These are phyloP conservation scores for Bocquillonia castaneifolia DNA, from an alignment of 441 rosid species.

Conservation along the genomic window DNA sequence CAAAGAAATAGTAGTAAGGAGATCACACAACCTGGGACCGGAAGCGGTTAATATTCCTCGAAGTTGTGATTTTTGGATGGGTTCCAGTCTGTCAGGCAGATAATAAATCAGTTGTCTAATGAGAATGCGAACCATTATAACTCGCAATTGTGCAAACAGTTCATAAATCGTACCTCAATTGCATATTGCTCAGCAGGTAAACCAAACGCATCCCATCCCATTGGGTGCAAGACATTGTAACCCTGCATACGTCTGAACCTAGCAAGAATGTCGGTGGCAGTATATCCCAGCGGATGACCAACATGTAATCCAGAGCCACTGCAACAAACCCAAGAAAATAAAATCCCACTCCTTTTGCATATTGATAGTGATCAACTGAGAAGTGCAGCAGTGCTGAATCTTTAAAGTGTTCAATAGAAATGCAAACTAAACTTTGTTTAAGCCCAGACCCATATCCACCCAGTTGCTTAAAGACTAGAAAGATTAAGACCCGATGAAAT, in stretches of 20 bases:
- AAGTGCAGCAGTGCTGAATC: neutral
- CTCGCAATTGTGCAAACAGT: conserved; percentile 3
- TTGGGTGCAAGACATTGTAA: conserved; percentile 87
- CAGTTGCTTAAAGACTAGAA: neutral
- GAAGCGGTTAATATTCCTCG: conserved; percentile 77
- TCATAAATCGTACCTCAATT: conserved; percentile 53
- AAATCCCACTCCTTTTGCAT: conserved; percentile 13
- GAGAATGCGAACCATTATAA: conserved; percentile 14
- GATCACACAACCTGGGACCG: conserved; percentile 58
- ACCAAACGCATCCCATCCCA: conserved; percentile 99
- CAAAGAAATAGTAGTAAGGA: conserved; percentile 1
- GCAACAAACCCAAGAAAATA: conserved; percentile 26
- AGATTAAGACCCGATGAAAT: neutral
- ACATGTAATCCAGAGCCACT: conserved; percentile 99
- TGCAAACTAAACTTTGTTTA: neutral
- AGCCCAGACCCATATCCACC: neutral
- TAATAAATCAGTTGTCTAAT: conserved; percentile 11
- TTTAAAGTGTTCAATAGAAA: neutral
- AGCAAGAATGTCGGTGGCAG: conserved; percentile 90
- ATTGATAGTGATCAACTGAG: conserved; percentile 5
- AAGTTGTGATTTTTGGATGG: conserved; percentile 84
- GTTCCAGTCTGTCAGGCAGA: conserved; percentile 74
- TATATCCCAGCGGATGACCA: conserved; percentile 94
- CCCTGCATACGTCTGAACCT: conserved; percentile 91
- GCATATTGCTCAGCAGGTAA: conserved; percentile 98